Evolutionary conservation across 2,329 filamentous ascomycete species (phyloP).

Genomic region (Aspergillus quadrilineatus): DNA sequence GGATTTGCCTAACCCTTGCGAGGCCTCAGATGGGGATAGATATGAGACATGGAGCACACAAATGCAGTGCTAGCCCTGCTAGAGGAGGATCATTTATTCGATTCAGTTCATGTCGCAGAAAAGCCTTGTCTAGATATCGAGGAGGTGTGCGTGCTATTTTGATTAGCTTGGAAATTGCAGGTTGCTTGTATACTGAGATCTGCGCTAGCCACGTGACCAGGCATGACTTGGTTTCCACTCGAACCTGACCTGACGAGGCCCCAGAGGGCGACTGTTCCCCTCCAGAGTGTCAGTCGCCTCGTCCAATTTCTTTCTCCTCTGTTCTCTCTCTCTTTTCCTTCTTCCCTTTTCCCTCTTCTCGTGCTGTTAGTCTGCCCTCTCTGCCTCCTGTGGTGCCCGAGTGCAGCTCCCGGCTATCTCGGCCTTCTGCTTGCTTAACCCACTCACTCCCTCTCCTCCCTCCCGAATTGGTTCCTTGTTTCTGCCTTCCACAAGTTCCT

Average conservation of each 20-base stretch:
- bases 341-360: conserved; percentile 1
- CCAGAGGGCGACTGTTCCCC: conserved; percentile 14
- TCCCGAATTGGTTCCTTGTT: conserved; percentile 19
- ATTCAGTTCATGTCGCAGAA: too few species aligned
- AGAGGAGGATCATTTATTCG: background rate
- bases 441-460: conserved; percentile 15
- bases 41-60: background rate
- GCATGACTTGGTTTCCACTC: conserved; percentile 21
- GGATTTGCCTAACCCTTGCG: background rate
- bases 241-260: background rate
- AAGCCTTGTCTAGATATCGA: background rate
- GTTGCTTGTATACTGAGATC: background rate
- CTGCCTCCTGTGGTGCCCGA: conserved; percentile 10
- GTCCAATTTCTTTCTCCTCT: conserved; percentile 11
- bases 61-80: background rate
- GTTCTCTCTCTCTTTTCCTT: background rate
- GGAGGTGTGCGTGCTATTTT: background rate
- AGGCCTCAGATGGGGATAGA: background rate
- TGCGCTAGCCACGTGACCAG: conserved; percentile 1
- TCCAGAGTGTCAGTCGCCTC: conserved; percentile 10
- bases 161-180: background rate
- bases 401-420: conserved; percentile 14
- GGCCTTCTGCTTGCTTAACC: conserved; percentile 6
- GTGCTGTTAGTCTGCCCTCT: conserved; percentile 12
- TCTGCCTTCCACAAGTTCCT: conserved; percentile 12